Conservation (phyloP, 257 asterid species). For the Penstemon davidsonii region DNA sequence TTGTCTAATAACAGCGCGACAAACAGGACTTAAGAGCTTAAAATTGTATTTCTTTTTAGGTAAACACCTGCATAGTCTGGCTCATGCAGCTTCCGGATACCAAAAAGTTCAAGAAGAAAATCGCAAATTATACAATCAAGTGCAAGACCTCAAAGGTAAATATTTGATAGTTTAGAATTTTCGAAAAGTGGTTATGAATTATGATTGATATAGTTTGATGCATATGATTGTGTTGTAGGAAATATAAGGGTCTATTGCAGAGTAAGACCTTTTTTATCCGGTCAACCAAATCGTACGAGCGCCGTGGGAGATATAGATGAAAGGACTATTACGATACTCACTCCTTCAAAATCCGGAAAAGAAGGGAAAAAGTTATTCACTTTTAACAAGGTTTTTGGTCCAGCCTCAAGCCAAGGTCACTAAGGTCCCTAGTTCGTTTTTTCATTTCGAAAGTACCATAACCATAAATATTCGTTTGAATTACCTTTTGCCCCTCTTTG, state of each 20-base stretch:
- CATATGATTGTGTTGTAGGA: constrained; percentile 33
- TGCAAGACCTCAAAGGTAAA: constrained; percentile 66
- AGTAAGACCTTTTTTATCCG: constrained; percentile 45
- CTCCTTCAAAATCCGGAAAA: constrained; percentile 50
- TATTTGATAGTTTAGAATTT: neutral
- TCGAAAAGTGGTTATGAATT: too few species aligned
- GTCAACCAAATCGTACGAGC: constrained; percentile 36
- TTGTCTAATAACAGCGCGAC: constrained; percentile 8
- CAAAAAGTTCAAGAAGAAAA: constrained; percentile 69
- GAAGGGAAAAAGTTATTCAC: constrained; percentile 47
- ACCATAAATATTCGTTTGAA: neutral
- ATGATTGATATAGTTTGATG: neutral
- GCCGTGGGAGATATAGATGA: constrained; percentile 54
- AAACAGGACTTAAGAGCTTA: constrained; percentile 13
- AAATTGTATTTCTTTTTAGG: constrained; percentile 41
- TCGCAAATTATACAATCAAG: constrained; percentile 57
- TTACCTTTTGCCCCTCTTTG: neutral
- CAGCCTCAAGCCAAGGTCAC: constrained; percentile 53
- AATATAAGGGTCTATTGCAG: constrained; percentile 53
- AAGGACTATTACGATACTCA: constrained; percentile 35
- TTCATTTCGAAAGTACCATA: neutral
- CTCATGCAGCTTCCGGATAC: constrained; percentile 73
- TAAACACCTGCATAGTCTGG: constrained; percentile 58
- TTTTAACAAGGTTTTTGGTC: constrained; percentile 56
- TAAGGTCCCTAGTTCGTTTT: constrained; percentile 17